Base-by-base conservation (phyloP, 495 filamentous ascomycete species). In the Annulohypoxylon moriforme region DNA sequence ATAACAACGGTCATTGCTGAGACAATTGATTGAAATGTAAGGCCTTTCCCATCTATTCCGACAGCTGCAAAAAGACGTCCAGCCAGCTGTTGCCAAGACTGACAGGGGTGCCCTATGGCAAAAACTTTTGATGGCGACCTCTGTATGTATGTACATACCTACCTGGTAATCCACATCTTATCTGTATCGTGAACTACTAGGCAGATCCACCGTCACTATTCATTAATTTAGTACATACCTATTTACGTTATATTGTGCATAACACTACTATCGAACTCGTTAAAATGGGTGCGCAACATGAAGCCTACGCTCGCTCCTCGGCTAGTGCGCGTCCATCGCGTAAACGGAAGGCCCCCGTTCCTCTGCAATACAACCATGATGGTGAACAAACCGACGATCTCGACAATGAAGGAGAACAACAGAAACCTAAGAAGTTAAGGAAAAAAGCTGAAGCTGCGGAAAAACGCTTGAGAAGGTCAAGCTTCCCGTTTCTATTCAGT, bases 391-490 rank as follows among this genome's bases (percentile, higher is more conserved):
- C 11, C 8, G 20, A 42, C 25, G 25, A 33, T 33, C 22, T 6
- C 24, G 61, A 71, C 5, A 27, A 47, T 22, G 61, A 71, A 5
- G 42, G 60, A 4, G 56, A 67, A 49, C 13, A 46, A 47, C 20
- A n/a, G 5, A 53, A 40, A 20, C 40, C 25, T 27, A 65, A 33
- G 20, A 66, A 59, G 22, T 29, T 40, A 22, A 44, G 31, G 29
- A 55, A 49, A 36, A 64, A 29, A 34, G 16, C 9, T 11, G 18
- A 42, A 7, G 13, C 38, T 4, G 61, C 11, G 0, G 74, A 76
- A 44, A 74, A 71, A 60, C 74, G 74, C 0, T 44, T 76, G n/a
- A 67, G 68, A 57, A 70, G 68, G 72, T 74, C 10, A 42, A 36
- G 22, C 1, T 50, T 29, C n/a, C 25, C 40, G 16, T 29, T 13